Percentiles rank a stretch among this genome's conserved stretches.
Conservation (phyloP, 192 early-diverging fungal genomes). For the Dispira parvispora region DNA sequence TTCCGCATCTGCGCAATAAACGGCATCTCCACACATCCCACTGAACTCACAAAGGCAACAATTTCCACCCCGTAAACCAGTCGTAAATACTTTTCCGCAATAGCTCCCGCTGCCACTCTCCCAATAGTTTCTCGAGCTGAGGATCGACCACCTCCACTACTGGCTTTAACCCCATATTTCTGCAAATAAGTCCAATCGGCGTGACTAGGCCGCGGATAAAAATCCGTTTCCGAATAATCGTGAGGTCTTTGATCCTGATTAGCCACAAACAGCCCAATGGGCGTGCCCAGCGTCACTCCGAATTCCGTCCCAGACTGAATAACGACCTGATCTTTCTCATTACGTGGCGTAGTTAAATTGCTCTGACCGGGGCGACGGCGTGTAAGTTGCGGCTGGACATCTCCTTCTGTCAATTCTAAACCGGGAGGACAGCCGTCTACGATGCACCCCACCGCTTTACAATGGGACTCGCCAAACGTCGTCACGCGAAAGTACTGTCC, state of each 20-base stretch:
- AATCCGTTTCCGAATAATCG: conserved; percentile 92
- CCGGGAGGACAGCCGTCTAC: conserved; percentile 93
- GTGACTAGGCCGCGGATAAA: conserved; percentile 89
- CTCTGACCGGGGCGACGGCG: conserved; percentile 92
- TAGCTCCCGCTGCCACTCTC: conserved; percentile 87
- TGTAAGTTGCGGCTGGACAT: conserved; percentile 84
- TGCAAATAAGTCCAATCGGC: conserved; percentile 96
- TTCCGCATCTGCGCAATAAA: conserved; percentile 30
- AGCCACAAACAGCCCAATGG: conserved; percentile 77
- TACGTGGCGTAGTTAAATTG: conserved; percentile 87
- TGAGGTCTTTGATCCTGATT: conserved; percentile 94
- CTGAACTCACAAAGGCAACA: conserved; percentile 84
- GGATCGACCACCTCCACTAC: conserved; percentile 81
- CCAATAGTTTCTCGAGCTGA: conserved; percentile 95
- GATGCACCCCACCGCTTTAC: conserved; percentile 93
- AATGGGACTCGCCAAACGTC: conserved; percentile 97
- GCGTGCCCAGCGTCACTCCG: conserved; percentile 86
- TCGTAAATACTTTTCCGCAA: conserved; percentile 94
- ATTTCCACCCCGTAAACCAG: conserved; percentile 71
- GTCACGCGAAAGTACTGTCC: conserved; percentile 74
- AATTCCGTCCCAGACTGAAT: conserved; percentile 89
- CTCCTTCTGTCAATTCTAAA: conserved; percentile 69
- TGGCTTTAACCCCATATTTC: conserved; percentile 94
- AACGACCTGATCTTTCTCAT: conserved; percentile 87
- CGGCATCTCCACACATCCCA: conserved; percentile 67